Conservation (phyloP, 208 protist genomes). For the Vickermania spadyakhi region DNA sequence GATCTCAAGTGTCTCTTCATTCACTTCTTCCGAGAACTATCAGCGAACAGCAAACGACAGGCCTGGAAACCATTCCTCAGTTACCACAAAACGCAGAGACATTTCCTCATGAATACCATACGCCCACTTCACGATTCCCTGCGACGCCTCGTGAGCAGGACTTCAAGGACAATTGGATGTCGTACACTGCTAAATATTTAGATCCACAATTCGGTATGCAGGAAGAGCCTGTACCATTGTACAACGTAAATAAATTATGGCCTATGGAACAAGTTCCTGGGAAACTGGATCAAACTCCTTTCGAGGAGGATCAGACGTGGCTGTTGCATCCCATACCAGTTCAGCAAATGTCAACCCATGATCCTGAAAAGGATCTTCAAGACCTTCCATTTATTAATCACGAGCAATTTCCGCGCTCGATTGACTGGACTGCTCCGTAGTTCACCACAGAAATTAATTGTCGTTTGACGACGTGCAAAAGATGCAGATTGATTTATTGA, state of each 20-base stretch:
- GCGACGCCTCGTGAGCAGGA: constrained; percentile 34
- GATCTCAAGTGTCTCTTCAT: constrained; percentile 48
- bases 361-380: constrained; percentile 80
- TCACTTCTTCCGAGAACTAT: constrained; percentile 44
- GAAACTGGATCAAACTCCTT: constrained; percentile 80
- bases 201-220: constrained; percentile 63
- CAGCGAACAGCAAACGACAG: constrained; percentile 31
- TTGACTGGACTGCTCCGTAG: constrained; percentile 84
- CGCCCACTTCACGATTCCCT: constrained; percentile 61
- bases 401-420: constrained; percentile 81
- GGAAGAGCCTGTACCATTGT: constrained; percentile 47
- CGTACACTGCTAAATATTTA: constrained; percentile 77
- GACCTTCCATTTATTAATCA: constrained; percentile 85
- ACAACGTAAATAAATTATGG: constrained; percentile 84
- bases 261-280: constrained; percentile 83
- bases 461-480: no score
- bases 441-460: neutral
- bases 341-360: constrained; percentile 73
- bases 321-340: constrained; percentile 78
- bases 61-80: constrained; percentile 28
- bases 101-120: constrained; percentile 86
- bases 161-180: constrained; percentile 56
- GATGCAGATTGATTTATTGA: no score
- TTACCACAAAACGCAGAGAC: constrained; percentile 53
- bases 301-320: constrained; percentile 89